Percentiles rank a stretch among this genome's conserved stretches.
These are phyloP conservation scores for Argentina anserina DNA, from an alignment of 306 rosid species.

Conservation along the genomic window DNA sequence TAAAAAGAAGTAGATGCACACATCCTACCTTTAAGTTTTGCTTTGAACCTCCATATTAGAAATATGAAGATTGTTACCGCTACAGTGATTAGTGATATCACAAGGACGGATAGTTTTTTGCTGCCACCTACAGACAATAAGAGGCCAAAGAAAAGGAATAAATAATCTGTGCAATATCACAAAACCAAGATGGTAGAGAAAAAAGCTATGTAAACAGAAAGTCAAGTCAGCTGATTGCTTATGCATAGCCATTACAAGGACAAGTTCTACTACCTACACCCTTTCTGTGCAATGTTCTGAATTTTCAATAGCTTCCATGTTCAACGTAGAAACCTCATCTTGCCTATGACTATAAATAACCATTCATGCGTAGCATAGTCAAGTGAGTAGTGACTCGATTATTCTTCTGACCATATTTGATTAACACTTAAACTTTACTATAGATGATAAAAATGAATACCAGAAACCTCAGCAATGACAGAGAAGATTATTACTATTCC, in stretches of 20 bases:
- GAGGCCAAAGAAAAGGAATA: conserved; percentile 2
- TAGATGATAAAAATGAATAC: background rate
- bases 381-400: background rate
- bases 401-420: background rate
- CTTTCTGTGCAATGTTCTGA: too few species aligned
- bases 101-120: conserved; percentile 28
- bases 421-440: background rate
- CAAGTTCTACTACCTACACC: background rate
- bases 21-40: conserved; percentile 52
- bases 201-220: background rate
- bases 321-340: background rate
- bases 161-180: background rate
- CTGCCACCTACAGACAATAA: conserved; percentile 31
- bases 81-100: conserved; percentile 30
- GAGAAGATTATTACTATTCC: background rate
- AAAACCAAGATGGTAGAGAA: background rate
- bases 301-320: background rate
- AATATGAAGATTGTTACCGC: conserved; percentile 39
- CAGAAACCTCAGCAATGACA: background rate
- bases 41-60: conserved; percentile 47
- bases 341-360: background rate
- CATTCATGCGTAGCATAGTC: background rate
- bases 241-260: too few species aligned
- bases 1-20: background rate
- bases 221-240: background rate